These are phyloP conservation scores for Cutaneotrichosporon spelunceum DNA, from an alignment of 1,284 basidiomycete genomes.

Conservation along the genomic window DNA sequence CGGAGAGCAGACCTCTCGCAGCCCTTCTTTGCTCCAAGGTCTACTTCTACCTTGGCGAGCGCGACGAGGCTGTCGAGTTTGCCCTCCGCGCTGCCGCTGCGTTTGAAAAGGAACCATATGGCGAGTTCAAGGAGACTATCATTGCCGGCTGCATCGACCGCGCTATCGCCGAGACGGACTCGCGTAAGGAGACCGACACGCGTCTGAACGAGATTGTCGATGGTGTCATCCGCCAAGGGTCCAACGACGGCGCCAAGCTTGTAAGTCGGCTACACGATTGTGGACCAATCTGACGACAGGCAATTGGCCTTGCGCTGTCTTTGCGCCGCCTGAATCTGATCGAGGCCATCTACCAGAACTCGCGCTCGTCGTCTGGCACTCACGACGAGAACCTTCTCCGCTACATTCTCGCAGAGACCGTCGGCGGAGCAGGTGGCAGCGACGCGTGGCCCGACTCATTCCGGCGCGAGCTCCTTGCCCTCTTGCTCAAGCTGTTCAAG, in stretches of 20 bases:
- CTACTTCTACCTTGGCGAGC: slow-evolving; percentile 90
- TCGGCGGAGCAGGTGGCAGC: slow-evolving; percentile 57
- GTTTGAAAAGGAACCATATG: slow-evolving; percentile 70
- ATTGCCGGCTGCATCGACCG: slow-evolving; percentile 91
- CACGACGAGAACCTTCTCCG: slow-evolving; percentile 72
- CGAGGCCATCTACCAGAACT: slow-evolving; percentile 62
- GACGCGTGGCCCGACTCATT: slow-evolving; percentile 45
- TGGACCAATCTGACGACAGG: slow-evolving; percentile 55
- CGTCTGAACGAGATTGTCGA: slow-evolving; percentile 79
- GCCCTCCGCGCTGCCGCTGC: slow-evolving; percentile 82
- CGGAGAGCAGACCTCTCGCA: slow-evolving; percentile 70
- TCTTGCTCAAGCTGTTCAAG: slow-evolving; percentile 76
- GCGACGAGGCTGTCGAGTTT: slow-evolving; percentile 88
- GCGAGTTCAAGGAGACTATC: slow-evolving; percentile 90
- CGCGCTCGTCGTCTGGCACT: slow-evolving; percentile 42
- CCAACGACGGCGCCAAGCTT: slow-evolving; percentile 79
- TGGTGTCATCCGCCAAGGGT: slow-evolving; percentile 76
- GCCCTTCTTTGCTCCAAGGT: slow-evolving; percentile 90
- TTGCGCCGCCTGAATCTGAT: slow-evolving; percentile 81
- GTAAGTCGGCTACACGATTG: slow-evolving; percentile 53
- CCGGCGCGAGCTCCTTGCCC: slow-evolving; percentile 55
- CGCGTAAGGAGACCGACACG: slow-evolving; percentile 62
- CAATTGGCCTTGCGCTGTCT: slow-evolving; percentile 89
- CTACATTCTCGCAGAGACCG: slow-evolving; percentile 84
- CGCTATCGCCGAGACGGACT: slow-evolving; percentile 62